Evolutionary conservation across 2,329 filamentous ascomycete genomes (phyloP).

Genomic region (Arthrobotrys sinensis): DNA sequence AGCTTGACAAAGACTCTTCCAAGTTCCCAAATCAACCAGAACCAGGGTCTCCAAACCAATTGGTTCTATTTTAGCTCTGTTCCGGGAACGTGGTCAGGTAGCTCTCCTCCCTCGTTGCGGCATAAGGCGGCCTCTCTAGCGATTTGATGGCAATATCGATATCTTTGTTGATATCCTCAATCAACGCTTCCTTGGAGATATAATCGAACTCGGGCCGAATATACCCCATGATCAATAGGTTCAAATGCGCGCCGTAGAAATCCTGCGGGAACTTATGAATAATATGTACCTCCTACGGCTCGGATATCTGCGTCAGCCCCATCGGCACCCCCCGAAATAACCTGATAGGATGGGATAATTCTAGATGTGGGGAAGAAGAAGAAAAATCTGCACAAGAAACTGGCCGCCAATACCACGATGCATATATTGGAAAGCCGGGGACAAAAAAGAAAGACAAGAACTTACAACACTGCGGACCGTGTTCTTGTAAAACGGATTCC

Average conservation of each 20-base stretch:
- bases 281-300: conserved; percentile 81
- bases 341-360: conserved; percentile 8
- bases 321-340: conserved; percentile 29
- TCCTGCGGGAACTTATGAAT: conserved; percentile 82
- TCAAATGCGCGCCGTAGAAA: conserved; percentile 87
- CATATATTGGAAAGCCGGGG: no score
- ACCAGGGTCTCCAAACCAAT: not conserved
- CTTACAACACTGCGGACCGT: conserved; percentile 80
- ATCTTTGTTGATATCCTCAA: conserved; percentile 90
- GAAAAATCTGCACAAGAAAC: not conserved
- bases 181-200: conserved; percentile 82
- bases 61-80: not conserved
- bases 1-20: not conserved
- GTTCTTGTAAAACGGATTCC: conserved; percentile 98
- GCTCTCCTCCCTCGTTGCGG: conserved; percentile 55
- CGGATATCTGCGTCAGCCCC: conserved; percentile 29
- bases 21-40: not conserved
- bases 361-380: not conserved
- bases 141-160: conserved; percentile 85
- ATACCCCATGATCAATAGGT: conserved; percentile 85
- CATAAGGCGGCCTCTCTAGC: conserved; percentile 76
- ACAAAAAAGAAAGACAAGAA: conserved; percentile 54
- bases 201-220: conserved; percentile 94
- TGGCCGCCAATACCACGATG: no score
- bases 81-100: conserved; percentile 57